Evolutionary conservation across 768 basidiomycete genomes (phyloP), one percentile per base, ranked within the genome.

Genomic region (Mrakia blollopis): DNA sequence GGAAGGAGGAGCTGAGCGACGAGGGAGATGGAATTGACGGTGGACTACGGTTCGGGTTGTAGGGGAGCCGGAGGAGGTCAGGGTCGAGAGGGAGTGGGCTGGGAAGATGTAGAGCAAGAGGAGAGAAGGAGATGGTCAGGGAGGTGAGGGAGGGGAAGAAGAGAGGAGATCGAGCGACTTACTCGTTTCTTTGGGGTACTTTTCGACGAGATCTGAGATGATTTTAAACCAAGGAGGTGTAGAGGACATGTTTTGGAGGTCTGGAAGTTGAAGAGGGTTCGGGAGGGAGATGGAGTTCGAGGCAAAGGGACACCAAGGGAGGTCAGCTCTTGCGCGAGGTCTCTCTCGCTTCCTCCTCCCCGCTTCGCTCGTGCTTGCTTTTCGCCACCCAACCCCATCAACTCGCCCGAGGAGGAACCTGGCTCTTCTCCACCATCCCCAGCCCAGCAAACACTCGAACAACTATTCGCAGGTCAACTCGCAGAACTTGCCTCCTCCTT

Each of bases 121-220:
- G 14, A 32, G 25, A 25, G 37, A 47, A 28, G 37, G 28, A 30
- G 50, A 30, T 3, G 28, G n/a, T 32, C 39, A 39, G 30, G 28
- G 50, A 44, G 21, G 61, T 28, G 21, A 25, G 61, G 6, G 54
- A 39, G 44, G 39, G 9, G 32, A 41, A n/a, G 54, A 6, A 62
- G 60, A 13, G 32, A 25, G 25, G 41, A 47, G 50, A 28, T 25
- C 52, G 47, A 54, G 18, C 47, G 18, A 50, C 76, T 35, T n/a
- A 77, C 76, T 77, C 25, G 60, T 65, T 70, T 77, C 76, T 52
- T 67, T 77, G 25, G 61, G 61, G 52, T 77, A 70, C 35, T 77
- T 65, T 28, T 28, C 44, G 30, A 67, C 52, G 44, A 72, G 62
- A 25, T 77, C 71, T 39, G 72, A 57, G 8, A 77, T 39, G 21